These are phyloP conservation scores for Litsea cubeba DNA, from an alignment of 164 flowering plant genomes.

Conservation along the genomic window DNA sequence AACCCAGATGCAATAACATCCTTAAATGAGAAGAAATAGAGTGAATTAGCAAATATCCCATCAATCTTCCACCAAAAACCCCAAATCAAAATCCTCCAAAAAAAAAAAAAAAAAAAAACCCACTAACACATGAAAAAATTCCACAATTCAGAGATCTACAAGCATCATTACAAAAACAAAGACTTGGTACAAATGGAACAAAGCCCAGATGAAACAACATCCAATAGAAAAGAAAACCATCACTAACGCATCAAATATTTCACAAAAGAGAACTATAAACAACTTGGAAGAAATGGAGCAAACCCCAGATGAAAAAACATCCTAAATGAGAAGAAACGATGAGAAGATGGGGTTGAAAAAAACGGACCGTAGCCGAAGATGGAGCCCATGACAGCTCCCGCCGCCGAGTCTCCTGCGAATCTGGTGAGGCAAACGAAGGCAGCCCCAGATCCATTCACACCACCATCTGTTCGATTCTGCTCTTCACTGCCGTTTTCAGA, in stretches of 20 bases:
- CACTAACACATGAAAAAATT: no score
- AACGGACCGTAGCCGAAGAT: constrained; percentile 77
- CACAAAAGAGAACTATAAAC: neutral
- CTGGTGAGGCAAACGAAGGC: constrained; percentile 61
- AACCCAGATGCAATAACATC: no score
- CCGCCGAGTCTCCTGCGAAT: constrained; percentile 71
- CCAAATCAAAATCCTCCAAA: no score
- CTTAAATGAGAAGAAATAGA: no score
- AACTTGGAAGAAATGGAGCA: neutral
- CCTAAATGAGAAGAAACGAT: neutral
- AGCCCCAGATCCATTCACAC: constrained; percentile 14
- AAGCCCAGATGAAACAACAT: neutral
- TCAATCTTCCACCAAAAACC: no score
- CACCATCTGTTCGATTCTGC: neutral
- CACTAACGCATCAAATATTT: neutral
- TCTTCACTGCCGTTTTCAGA: constrained; percentile 22
- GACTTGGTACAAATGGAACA: no score
- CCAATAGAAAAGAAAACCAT: neutral
- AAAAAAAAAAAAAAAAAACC: no score
- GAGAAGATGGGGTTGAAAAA: neutral
- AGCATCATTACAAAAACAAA: no score
- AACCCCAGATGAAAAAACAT: neutral
- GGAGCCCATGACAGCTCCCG: constrained; percentile 88
- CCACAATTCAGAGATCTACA: no score
- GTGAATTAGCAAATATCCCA: no score